Conservation (phyloP, 257 asterid species). For the Solanum pimpinellifolium region DNA sequence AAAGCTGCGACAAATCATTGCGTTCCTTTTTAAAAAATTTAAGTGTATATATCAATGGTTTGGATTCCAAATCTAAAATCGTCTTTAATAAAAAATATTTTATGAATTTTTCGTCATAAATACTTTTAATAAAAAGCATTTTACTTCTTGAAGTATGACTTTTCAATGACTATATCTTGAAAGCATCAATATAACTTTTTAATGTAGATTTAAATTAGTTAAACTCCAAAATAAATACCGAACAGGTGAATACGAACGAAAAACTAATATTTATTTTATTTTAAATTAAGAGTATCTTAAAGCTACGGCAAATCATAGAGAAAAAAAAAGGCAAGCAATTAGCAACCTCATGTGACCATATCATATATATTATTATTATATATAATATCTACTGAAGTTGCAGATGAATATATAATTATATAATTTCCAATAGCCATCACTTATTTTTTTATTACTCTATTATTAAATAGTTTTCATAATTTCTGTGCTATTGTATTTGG, state of each 20-base stretch:
- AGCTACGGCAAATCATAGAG: not conserved
- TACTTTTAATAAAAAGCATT: too few species aligned
- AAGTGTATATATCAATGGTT: not conserved
- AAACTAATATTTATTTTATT: not conserved
- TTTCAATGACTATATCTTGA: not conserved
- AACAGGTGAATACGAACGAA: rapidly evolving
- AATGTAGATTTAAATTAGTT: not conserved
- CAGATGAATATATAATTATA: not conserved
- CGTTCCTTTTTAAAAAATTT: not conserved
- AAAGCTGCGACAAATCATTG: not conserved
- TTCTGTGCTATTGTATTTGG: not conserved
- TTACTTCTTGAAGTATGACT: not conserved
- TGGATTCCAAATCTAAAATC: not conserved
- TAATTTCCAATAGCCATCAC: not conserved
- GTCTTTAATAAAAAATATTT: too few species aligned
- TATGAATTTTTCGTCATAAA: too few species aligned
- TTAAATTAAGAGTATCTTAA: not conserved
- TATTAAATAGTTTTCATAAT: not conserved
- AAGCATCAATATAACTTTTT: rapidly evolving
- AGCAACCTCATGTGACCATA: not conserved
- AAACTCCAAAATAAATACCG: rapidly evolving
- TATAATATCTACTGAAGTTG: not conserved
- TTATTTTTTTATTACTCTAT: not conserved
- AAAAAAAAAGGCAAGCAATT: not conserved
- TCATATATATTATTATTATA: not conserved